phyloP scores from a whole-genome alignment of 306 rosid species.

The Cicer judaicum region DNA sequence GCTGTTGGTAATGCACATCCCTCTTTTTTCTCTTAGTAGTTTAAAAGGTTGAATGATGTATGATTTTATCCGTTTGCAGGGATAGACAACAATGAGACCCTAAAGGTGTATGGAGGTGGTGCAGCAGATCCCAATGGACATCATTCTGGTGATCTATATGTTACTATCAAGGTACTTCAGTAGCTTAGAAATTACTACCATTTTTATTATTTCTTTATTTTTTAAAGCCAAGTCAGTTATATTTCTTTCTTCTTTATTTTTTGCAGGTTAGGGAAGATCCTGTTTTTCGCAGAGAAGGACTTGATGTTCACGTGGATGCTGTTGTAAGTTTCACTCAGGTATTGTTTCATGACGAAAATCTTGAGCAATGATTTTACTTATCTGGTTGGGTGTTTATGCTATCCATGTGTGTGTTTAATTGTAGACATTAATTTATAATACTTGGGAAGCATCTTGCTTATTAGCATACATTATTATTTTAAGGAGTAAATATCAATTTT shows the following conservation, averaged over 20 bases:
- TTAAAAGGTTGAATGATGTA: slow-evolving; percentile 33
- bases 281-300: slow-evolving; percentile 89
- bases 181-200: not conserved
- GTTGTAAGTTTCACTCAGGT: slow-evolving; percentile 89
- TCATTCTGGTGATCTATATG: slow-evolving; percentile 84
- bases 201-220: slow-evolving; percentile 15
- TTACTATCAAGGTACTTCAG: slow-evolving; percentile 68
- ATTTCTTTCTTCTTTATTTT: slow-evolving; percentile 6
- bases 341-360: slow-evolving; percentile 18
- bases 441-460: slow-evolving; percentile 10
- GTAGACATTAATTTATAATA: slow-evolving; percentile 20
- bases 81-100: slow-evolving; percentile 73
- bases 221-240: not conserved
- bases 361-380: slow-evolving; percentile 26
- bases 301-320: slow-evolving; percentile 87
- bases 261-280: slow-evolving; percentile 90
- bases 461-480: not conserved
- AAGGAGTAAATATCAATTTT: not conserved
- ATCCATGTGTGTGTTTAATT: slow-evolving; percentile 3
- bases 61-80: slow-evolving; percentile 58
- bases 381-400: slow-evolving; percentile 5
- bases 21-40: not conserved
- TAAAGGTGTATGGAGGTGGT: slow-evolving; percentile 72
- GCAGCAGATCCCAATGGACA: slow-evolving; percentile 93
- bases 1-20: slow-evolving; percentile 9